Evolutionary conservation across 345 rosid genomes (phyloP).

Genomic region (Diplotaxis tenuifolia): DNA sequence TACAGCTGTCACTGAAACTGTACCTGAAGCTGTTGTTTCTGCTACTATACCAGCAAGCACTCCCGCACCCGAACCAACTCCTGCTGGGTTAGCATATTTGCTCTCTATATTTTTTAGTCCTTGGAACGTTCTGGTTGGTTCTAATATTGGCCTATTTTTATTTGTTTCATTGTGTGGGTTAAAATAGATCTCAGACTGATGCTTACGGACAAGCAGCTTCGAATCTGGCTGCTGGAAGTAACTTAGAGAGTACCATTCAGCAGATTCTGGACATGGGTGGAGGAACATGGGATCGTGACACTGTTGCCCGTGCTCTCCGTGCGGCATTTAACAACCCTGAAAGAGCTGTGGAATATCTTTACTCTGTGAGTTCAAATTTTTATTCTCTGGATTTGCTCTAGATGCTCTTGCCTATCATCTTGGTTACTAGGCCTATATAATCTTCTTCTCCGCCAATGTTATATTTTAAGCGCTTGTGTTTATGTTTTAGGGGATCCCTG

Average conservation of each 20-base stretch:
- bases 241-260: conserved; percentile 73
- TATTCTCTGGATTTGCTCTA: too few species aligned
- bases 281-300: conserved; percentile 91
- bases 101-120: conserved; percentile 35
- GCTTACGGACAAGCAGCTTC: conserved; percentile 90
- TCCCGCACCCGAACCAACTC: conserved; percentile 43
- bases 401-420: too few species aligned
- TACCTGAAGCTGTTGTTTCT: too few species aligned
- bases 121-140: conserved; percentile 1
- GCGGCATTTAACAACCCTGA: conserved; percentile 96
- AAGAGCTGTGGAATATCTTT: conserved; percentile 92
- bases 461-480: too few species aligned
- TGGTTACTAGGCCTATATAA: too few species aligned
- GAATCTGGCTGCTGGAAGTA: conserved; percentile 83
- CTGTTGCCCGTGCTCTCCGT: conserved; percentile 80
- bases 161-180: conserved; percentile 19
- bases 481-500: conserved; percentile 35
- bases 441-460: too few species aligned
- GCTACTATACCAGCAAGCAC: conserved; percentile 33
- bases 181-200: conserved; percentile 57
- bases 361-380: too few species aligned
- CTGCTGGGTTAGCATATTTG: conserved; percentile 32
- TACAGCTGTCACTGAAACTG: conserved; percentile 9
- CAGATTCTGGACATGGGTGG: conserved; percentile 98
- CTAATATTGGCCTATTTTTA: conserved; percentile 8